phyloP scores from a whole-genome alignment of 495 filamentous ascomycete species.

The Rostrohypoxylon terebratum region DNA sequence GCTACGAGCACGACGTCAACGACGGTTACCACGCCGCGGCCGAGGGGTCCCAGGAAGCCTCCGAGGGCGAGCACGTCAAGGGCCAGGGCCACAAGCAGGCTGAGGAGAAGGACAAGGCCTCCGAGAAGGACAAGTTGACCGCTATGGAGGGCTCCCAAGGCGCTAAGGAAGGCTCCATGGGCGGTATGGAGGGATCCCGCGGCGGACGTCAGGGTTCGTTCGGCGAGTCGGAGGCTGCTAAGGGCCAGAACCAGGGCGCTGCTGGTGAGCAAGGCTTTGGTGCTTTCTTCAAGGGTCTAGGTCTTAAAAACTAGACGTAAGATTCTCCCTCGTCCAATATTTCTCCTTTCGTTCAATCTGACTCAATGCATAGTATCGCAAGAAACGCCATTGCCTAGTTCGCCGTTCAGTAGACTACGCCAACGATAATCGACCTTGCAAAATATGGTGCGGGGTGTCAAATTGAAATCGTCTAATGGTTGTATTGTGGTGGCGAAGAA shows the following conservation, averaged over 20 bases:
- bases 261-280: constrained; percentile 6
- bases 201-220: not conserved
- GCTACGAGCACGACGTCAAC: constrained; percentile 11
- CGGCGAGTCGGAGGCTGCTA: not conserved
- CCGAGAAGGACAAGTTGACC: not conserved
- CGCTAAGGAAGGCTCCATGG: constrained; percentile 11
- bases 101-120: not conserved
- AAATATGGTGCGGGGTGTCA: not conserved
- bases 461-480: not conserved
- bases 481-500: not conserved
- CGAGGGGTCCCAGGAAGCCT: not conserved
- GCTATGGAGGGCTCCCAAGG: constrained; percentile 14
- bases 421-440: not conserved
- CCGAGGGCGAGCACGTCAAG: constrained; percentile 3
- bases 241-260: not conserved
- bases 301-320: constrained; percentile 29
- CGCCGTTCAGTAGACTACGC: not conserved
- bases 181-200: constrained; percentile 5
- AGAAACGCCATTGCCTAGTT: not conserved
- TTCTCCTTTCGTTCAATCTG: no score
- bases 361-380: no score
- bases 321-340: no score
- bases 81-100: constrained; percentile 15
- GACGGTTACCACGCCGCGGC: constrained; percentile 27
- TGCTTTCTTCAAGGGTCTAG: constrained; percentile 28